Evolutionary conservation across 2,329 filamentous ascomycete genomes (phyloP), one percentile per base, ranked within the genome.

Genomic region (Diaporthe batatas): DNA sequence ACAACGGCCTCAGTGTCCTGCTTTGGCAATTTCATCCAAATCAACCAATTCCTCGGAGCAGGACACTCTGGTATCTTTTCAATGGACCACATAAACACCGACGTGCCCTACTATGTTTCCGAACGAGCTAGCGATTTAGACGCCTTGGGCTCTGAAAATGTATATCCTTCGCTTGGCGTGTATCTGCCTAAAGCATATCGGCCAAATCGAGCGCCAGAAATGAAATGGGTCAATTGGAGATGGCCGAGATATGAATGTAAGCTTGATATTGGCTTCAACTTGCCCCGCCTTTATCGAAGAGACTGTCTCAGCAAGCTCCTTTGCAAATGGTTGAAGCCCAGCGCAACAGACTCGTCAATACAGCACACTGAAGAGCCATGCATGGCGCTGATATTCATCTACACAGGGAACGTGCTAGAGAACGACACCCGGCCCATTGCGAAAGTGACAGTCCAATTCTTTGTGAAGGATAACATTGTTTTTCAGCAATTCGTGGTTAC

Each of bases 171-270:
- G 6, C 64, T 70, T 12, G 55, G 55, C 23, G 5, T 12, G 42
- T 12, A 44, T 44, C 11, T 64, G 4, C 18, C 44, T 2, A 3
- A 1, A 2, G 5, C 7, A 8, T 59, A 14, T 6, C 12, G 1
- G 7, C 42, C 55, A 11, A 2, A 62, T 8, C 4, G 8, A 8
- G 2, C 10, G 8, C 68, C 54, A 2, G 7, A 34, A 21, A 32
- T 64, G 23, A 71, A n/a, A 54, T 71, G 68, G 57, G 57, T 71
- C 23, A 71, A 65, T 64, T 71, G 68, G 68, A 71, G 68, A 51
- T 71, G 68, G 68, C 68, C 68, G 2, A 49, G 68, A 23, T 71
- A 54, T n/a, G 57, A 71, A 44, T 71, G 55, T 55, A 25, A 70
- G 25, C 11, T 5, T 25, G 8, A 25, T 21, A n/a, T 32, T 16